phyloP scores from a whole-genome alignment of 1,284 basidiomycete species.

The Cystobasidium slooffiae region DNA sequence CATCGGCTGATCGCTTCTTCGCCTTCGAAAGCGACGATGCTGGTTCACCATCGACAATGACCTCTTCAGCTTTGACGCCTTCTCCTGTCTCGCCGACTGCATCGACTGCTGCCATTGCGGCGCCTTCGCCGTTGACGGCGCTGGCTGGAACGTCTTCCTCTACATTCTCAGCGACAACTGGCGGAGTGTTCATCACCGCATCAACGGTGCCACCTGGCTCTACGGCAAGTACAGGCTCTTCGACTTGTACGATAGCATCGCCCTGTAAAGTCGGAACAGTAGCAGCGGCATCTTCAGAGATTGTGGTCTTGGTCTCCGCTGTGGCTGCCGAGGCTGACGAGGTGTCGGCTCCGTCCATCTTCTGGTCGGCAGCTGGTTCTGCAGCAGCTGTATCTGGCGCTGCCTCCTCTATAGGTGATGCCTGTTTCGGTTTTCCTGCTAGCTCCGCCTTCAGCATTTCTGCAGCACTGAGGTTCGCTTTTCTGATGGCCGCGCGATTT shows the following conservation, averaged over 20 bases:
- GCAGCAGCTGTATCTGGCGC: slow-evolving; percentile 44
- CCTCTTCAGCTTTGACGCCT: slow-evolving; percentile 46
- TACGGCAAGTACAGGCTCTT: slow-evolving; percentile 10
- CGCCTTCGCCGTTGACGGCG: slow-evolving; percentile 33
- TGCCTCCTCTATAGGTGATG: slow-evolving; percentile 29
- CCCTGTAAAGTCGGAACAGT: neutral
- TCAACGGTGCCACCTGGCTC: slow-evolving; percentile 41
- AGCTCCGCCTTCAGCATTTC: slow-evolving; percentile 91
- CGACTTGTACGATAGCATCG: slow-evolving; percentile 14
- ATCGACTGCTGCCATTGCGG: slow-evolving; percentile 44
- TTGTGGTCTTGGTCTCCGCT: slow-evolving; percentile 44
- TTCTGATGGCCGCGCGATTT: slow-evolving; percentile 83
- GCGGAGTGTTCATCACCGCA: slow-evolving; percentile 32
- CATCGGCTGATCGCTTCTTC: slow-evolving; percentile 72
- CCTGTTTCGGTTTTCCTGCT: slow-evolving; percentile 62
- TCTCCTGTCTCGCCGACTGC: slow-evolving; percentile 21
- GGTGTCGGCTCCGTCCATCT: neutral
- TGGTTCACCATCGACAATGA: neutral
- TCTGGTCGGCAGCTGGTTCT: slow-evolving; percentile 7
- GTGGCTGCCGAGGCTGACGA: slow-evolving; percentile 30
- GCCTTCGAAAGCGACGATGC: slow-evolving; percentile 58
- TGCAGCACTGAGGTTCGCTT: slow-evolving; percentile 95
- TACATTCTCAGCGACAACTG: slow-evolving; percentile 14
- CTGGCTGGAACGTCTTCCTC: slow-evolving; percentile 44
- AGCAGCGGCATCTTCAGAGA: neutral